These are phyloP conservation scores for Didymella keratinophila DNA, from an alignment of 2,329 filamentous ascomycete species.

Conservation along the genomic window DNA sequence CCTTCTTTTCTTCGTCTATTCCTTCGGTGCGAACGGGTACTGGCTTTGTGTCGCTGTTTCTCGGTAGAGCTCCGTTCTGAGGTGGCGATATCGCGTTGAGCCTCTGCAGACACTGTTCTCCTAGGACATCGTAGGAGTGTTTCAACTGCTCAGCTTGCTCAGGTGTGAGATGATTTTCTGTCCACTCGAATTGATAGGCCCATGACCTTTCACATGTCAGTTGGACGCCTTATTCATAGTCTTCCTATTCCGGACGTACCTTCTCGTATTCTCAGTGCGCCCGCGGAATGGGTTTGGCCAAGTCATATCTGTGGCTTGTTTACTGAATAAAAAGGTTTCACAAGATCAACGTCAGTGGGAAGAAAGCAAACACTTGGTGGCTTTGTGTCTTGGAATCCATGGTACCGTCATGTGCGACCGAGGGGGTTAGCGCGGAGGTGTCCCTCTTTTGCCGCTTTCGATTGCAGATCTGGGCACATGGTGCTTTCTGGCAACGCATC, in stretches of 20 bases:
- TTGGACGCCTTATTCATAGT: slow-evolving; percentile 14
- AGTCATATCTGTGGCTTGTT: slow-evolving; percentile 47
- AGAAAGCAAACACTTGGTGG: not conserved
- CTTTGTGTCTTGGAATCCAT: not conserved
- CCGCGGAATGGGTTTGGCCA: slow-evolving; percentile 54
- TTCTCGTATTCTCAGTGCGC: slow-evolving; percentile 53
- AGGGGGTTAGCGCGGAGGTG: slow-evolving; percentile 33
- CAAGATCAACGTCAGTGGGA: not conserved
- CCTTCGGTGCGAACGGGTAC: slow-evolving; percentile 37
- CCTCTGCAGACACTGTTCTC: slow-evolving; percentile 69
- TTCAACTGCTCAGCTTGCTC: slow-evolving; percentile 68
- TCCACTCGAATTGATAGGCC: slow-evolving; percentile 75
- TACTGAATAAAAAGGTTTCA: not conserved
- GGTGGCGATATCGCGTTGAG: slow-evolving; percentile 69
- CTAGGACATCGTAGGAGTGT: slow-evolving; percentile 72
- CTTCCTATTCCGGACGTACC: slow-evolving; percentile 44
- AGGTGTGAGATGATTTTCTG: slow-evolving; percentile 66
- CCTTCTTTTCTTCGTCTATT: slow-evolving; percentile 41
- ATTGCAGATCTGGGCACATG: slow-evolving; percentile 16
- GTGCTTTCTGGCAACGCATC: slow-evolving; percentile 13
- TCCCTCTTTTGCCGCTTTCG: slow-evolving; percentile 26
- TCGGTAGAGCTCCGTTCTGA: slow-evolving; percentile 46
- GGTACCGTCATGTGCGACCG: slow-evolving; percentile 43
- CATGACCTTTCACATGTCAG: slow-evolving; percentile 57
- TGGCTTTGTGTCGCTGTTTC: slow-evolving; percentile 49